Percentiles rank a stretch among this genome's conserved stretches.
These are phyloP conservation scores for Oryza meridionalis DNA, from an alignment of 176 grass and related monocot genomes.

Conservation along the genomic window DNA sequence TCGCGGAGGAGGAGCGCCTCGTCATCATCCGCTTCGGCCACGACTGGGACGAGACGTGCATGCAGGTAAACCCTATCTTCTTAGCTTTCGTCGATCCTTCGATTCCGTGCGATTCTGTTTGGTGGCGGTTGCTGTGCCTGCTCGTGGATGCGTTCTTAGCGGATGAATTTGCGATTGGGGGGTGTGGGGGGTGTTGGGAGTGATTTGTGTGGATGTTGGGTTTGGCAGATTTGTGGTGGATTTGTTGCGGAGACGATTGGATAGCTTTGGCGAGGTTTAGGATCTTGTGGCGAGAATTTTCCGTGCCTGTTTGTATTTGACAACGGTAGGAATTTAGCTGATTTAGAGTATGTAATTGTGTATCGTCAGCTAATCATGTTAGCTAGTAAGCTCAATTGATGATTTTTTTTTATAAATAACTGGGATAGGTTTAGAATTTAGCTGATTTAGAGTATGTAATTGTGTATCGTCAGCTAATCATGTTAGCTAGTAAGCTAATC, in stretches of 20 bases:
- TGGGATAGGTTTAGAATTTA: not conserved
- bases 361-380: not conserved
- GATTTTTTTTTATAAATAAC: not conserved
- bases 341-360: not conserved
- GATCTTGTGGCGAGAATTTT: not conserved
- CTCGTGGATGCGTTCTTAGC: not conserved
- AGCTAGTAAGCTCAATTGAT: not conserved
- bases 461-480: not conserved
- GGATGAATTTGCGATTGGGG: not conserved
- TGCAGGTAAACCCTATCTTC: conserved; percentile 67
- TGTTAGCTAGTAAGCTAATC: not conserved
- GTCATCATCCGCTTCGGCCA: conserved; percentile 99
- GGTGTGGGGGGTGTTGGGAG: not conserved
- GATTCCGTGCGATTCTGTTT: not conserved
- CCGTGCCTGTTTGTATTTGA: not conserved
- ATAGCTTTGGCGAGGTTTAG: not conserved
- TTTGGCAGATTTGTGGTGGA: not conserved
- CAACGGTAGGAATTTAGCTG: not conserved
- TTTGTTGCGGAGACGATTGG: not conserved
- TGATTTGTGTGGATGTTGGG: not conserved
- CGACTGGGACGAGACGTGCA: conserved; percentile 98
- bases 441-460: not conserved
- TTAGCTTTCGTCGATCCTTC: not conserved
- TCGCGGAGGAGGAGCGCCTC: conserved; percentile 98
- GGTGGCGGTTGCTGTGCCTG: not conserved